Evolutionary conservation across 331 rosid species (phyloP).

Genomic region (Stylosanthes scabra): DNA sequence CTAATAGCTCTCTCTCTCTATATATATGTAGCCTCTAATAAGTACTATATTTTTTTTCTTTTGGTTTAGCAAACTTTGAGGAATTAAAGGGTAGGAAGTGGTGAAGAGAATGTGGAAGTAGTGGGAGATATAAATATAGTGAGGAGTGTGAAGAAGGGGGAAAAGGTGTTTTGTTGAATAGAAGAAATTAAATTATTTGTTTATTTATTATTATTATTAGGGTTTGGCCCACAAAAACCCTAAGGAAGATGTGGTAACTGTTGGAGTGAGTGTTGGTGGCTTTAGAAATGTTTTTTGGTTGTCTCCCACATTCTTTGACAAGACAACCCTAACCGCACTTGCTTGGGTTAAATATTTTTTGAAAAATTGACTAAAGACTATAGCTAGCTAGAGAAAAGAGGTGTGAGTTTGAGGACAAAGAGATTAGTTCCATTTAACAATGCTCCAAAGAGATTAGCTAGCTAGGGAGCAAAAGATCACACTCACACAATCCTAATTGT

Average conservation of each 20-base stretch:
- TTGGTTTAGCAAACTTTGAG: not conserved
- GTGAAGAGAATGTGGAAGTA: slow-evolving; percentile 47
- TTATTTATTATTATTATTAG: not conserved
- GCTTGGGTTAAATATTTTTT: not conserved
- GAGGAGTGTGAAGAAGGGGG: not conserved
- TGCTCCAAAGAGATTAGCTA: not conserved
- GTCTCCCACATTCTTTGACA: slow-evolving; percentile 82
- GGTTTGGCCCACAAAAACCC: slow-evolving; percentile 51
- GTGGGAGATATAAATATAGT: slow-evolving; percentile 64
- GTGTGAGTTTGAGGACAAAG: not conserved
- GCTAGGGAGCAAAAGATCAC: too few species aligned
- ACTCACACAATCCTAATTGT: too few species aligned
- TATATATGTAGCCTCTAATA: too few species aligned
- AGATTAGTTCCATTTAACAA: not conserved
- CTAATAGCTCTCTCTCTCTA: not conserved
- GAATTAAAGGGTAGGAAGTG: slow-evolving; percentile 16
- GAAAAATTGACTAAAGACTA: not conserved
- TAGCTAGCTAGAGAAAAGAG: not conserved
- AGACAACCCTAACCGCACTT: slow-evolving; percentile 50
- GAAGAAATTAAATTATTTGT: not conserved
- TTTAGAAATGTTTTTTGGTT: slow-evolving; percentile 62
- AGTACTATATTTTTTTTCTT: too few species aligned
- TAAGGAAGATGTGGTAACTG: slow-evolving; percentile 68
- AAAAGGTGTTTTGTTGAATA: not conserved
- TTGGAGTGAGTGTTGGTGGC: slow-evolving; percentile 28